Evolutionary conservation across 352 stramenopile species (phyloP).

Genomic region (Globisporangium sylvaticum): DNA sequence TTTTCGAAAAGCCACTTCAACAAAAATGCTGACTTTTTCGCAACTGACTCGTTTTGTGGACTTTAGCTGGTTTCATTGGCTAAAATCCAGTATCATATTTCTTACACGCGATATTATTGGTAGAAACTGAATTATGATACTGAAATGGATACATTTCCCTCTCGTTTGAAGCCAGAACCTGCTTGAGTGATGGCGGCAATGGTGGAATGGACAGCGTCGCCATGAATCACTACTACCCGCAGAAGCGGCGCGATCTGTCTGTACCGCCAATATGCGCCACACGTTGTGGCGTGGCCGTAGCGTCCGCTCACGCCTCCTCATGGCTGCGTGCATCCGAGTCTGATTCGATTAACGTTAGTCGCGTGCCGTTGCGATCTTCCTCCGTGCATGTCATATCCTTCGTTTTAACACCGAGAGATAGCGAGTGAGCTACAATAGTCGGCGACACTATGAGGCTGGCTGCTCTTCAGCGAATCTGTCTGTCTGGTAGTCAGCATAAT

Average conservation of each 20-base stretch:
- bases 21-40: neutral
- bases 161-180: neutral
- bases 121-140: neutral
- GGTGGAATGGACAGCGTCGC: too few species aligned
- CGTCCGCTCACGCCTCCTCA: neutral
- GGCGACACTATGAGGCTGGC: too few species aligned
- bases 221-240: neutral
- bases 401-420: neutral
- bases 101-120: neutral
- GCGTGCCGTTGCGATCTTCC: slow-evolving; percentile 1
- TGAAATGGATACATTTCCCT: neutral
- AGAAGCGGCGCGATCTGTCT: neutral
- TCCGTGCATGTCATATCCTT: neutral
- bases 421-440: neutral
- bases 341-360: neutral
- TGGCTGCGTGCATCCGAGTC: neutral
- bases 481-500: neutral
- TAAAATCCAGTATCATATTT: neutral
- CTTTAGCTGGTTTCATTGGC: neutral
- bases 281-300: neutral
- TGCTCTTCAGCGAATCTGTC: too few species aligned
- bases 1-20: slow-evolving; percentile 3
- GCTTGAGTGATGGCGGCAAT: too few species aligned
- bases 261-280: neutral
- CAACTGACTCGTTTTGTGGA: too few species aligned